phyloP scores from a whole-genome alignment of 164 flowering plant genomes.

The Protea cynaroides region DNA sequence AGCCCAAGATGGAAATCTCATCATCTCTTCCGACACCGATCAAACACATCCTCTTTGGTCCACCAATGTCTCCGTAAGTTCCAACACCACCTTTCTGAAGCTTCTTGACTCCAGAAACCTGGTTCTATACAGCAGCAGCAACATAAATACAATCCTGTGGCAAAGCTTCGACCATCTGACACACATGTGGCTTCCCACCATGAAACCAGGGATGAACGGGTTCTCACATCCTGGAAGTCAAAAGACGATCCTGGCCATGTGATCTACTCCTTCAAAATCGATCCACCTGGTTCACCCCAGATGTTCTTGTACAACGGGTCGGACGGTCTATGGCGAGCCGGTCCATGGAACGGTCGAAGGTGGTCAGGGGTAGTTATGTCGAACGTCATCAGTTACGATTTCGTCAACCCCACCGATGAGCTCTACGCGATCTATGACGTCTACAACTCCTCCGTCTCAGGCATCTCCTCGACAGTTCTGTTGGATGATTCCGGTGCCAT shows the following conservation, averaged over 20 bases:
- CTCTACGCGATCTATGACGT: neutral
- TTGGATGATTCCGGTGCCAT: slow-evolving; percentile 10
- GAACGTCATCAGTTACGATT: slow-evolving; percentile 2
- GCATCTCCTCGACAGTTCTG: slow-evolving; percentile 1
- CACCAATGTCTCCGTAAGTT: slow-evolving; percentile 17
- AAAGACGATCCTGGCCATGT: slow-evolving; percentile 36
- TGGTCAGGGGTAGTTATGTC: neutral
- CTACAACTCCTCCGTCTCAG: slow-evolving; percentile 7
- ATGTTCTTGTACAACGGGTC: slow-evolving; percentile 16
- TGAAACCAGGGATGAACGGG: slow-evolving; percentile 34
- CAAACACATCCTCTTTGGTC: slow-evolving; percentile 26
- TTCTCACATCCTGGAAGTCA: slow-evolving; percentile 40
- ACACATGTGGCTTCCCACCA: slow-evolving; percentile 24
- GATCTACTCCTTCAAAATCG: slow-evolving; percentile 14
- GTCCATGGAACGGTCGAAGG: slow-evolving; percentile 38
- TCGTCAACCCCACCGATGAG: slow-evolving; percentile 8
- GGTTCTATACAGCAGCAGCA: slow-evolving; percentile 11
- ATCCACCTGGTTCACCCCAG: slow-evolving; percentile 27
- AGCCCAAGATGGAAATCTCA: slow-evolving; percentile 17
- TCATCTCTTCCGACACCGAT: slow-evolving; percentile 2
- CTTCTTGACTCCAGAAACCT: slow-evolving; percentile 40
- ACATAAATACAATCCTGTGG: slow-evolving; percentile 19
- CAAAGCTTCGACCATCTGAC: slow-evolving; percentile 50
- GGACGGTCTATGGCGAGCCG: slow-evolving; percentile 20
- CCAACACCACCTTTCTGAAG: slow-evolving; percentile 2